Percentiles rank a stretch among this genome's conserved stretches.
Conservation (phyloP, 352 stramenopile species). For the Phytophthora tubulina region DNA sequence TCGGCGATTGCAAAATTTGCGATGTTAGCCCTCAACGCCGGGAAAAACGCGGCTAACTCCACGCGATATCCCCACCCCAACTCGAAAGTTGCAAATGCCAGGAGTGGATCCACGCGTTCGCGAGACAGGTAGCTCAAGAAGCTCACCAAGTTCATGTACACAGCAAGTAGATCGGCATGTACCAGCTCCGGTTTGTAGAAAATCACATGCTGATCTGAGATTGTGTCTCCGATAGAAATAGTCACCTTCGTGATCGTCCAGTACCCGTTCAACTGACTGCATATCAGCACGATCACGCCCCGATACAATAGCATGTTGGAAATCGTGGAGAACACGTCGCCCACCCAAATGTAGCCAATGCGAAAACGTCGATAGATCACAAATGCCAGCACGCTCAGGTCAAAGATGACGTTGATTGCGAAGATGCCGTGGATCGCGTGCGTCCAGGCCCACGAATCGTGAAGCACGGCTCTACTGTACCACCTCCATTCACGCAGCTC, state of each 20-base stretch:
- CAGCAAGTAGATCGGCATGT: slow-evolving; percentile 42
- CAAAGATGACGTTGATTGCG: slow-evolving; percentile 35
- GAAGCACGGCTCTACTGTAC: slow-evolving; percentile 41
- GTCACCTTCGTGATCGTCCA: slow-evolving; percentile 47
- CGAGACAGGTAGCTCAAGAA: slow-evolving; percentile 35
- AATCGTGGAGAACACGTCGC: slow-evolving; percentile 51
- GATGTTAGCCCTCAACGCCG: slow-evolving; percentile 22
- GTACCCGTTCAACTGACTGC: slow-evolving; percentile 47
- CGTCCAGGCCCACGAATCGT: slow-evolving; percentile 58
- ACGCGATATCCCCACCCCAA: slow-evolving; percentile 34
- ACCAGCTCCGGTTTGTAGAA: slow-evolving; percentile 44
- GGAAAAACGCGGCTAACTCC: slow-evolving; percentile 21
- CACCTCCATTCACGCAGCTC: slow-evolving; percentile 43
- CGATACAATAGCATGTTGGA: slow-evolving; percentile 46
- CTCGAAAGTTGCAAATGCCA: slow-evolving; percentile 41
- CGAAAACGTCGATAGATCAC: slow-evolving; percentile 43
- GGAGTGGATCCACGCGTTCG: slow-evolving; percentile 43
- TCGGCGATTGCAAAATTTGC: slow-evolving; percentile 26
- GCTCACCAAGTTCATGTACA: slow-evolving; percentile 43
- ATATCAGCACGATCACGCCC: slow-evolving; percentile 43
- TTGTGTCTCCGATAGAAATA: slow-evolving; percentile 28
- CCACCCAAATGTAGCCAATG: slow-evolving; percentile 49
- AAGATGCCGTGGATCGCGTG: slow-evolving; percentile 51
- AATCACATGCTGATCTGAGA: slow-evolving; percentile 31
- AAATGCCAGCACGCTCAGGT: slow-evolving; percentile 41